Evolutionary conservation across 352 stramenopile species (phyloP).

Genomic region (Phytophthora nicotianae): DNA sequence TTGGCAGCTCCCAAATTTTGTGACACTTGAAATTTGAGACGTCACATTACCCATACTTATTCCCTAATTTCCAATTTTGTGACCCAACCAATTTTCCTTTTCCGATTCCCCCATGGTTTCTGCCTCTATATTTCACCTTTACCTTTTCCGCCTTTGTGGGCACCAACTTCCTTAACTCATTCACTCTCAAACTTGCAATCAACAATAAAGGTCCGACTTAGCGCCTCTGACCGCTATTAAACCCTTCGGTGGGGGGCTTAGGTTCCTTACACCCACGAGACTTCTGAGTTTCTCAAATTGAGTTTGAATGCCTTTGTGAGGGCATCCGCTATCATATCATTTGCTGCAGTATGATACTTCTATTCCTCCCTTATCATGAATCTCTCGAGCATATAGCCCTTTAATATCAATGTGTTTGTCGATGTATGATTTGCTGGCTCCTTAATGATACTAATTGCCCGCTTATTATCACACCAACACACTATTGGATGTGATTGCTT

Average conservation of each 20-base stretch:
- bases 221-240: background rate
- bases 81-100: background rate
- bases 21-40: no score
- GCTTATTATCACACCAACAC: slow-evolving; percentile 3
- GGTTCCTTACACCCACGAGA: no score
- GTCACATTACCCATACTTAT: no score
- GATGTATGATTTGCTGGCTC: background rate
- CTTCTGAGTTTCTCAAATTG: no score
- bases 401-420: slow-evolving; percentile 4
- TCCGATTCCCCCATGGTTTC: background rate
- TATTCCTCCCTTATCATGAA: background rate
- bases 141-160: background rate
- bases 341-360: no score
- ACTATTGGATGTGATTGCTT: slow-evolving; percentile 1
- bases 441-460: background rate
- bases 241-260: background rate
- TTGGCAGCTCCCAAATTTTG: no score
- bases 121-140: background rate
- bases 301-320: no score
- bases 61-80: background rate
- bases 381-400: background rate
- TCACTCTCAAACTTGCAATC: background rate
- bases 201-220: background rate
- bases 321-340: no score
- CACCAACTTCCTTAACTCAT: no score